Evolutionary conservation across 345 rosid species (phyloP), one percentile per base, ranked within the genome.

Genomic region (Orychophragmus violaceus): DNA sequence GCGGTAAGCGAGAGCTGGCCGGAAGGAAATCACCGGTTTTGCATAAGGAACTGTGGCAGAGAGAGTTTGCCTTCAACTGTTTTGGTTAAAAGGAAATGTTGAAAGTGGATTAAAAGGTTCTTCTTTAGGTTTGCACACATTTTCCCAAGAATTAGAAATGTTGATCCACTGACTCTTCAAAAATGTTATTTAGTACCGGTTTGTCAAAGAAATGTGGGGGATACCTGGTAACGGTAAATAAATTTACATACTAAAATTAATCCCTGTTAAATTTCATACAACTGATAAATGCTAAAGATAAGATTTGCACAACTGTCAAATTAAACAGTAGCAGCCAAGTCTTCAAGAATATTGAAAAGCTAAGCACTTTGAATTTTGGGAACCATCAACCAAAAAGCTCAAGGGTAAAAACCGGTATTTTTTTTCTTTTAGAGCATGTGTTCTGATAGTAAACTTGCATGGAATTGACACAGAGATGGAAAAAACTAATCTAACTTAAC

Each of bases 121-220:
- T n/a, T n/a, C n/a, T n/a, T n/a, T n/a, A n/a, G n/a, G n/a, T n/a
- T n/a, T n/a, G n/a, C n/a, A n/a, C n/a, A n/a, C n/a, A n/a, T n/a
- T n/a, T n/a, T n/a, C n/a, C n/a, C n/a, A n/a, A n/a, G n/a, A n/a
- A n/a, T n/a, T n/a, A n/a, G n/a, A n/a, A n/a, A n/a, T n/a, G n/a
- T n/a, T n/a, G 96, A 74, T 90, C 97, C 35, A 88, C 93, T 37
- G 95, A 90, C 77, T 94, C 96, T 74, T 94, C 97, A 48, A 90
- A 95, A 79, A 94, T 88, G 83, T 82, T 84, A 80, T 94, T 96
- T 17, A 94, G 88, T 78, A 87, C 88, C 80, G 69, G 78, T 76
- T 94, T 90, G 79, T 94, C 89, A 39, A 94, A 94, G 82, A 94
- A 94, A 77, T 88, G 90, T 8, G n/a, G n/a, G n/a, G n/a, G n/a